Evolutionary conservation across 805 yeast species (phyloP), one percentile per base, ranked within the genome.

Genomic region (Saturnispora silvae): DNA sequence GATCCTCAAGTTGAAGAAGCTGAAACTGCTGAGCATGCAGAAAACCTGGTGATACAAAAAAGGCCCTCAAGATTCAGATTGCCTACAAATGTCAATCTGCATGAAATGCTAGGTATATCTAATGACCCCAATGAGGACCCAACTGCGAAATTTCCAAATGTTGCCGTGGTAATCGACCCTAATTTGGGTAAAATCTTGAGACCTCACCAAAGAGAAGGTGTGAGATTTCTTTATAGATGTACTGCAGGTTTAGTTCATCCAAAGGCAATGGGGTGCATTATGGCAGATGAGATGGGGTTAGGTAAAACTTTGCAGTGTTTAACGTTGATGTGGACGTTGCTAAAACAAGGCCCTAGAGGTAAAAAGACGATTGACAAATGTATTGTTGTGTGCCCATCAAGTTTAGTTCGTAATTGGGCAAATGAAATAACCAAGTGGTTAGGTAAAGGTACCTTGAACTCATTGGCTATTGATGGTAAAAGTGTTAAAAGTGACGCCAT

Each of bases 211-310:
- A 77, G 92, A 4, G 94, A 89, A 34, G 98, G 98, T 45, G 96
- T 89, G 29, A 75, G 83, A 55, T 92, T 92, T 54, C 61, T 92
- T 40, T 92, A 86, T 51, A 63, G 87, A 38, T 89, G 98, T 58
- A 85, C 94, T 0, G 71, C 96, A 1, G 98, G 98, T 0, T 59
- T 87, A 24, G 71, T 79, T 20, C 85, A 81, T 53, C 71, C 84
- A 6, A 67, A 80, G 24, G 96, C 96, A 0, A 75, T 81, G 51
- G 98, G 98, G 3, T 89, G 98, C 15, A 92, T 89, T 33, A 63
- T 89, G 36, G 98, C 98, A 13, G 98, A 89, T 60, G 98, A 89
- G 57, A 89, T 92, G 98, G 98, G 98, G 2, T 67, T 89, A 30
- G 98, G 98, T 40, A 89, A 89, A 59, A 89, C 98, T 3, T 64